Conservation (phyloP, 2,329 filamentous ascomycete genomes). For the Ramichloridium luteum region DNA sequence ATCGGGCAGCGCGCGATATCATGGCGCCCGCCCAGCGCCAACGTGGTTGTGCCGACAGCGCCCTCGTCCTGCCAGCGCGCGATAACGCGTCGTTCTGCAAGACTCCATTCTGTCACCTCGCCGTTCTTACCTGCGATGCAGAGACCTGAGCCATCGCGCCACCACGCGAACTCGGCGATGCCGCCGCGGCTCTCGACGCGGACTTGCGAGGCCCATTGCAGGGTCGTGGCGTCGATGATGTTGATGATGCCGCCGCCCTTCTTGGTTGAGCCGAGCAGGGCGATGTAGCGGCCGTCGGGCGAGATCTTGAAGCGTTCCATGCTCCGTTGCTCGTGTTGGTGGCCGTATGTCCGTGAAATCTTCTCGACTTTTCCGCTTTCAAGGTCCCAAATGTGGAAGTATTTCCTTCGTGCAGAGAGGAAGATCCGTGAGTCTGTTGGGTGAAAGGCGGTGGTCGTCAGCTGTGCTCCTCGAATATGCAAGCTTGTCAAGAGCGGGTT, state of each 20-base stretch:
- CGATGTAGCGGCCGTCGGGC: slow-evolving; percentile 77
- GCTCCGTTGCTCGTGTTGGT: slow-evolving; percentile 67
- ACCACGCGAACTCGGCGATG: slow-evolving; percentile 87
- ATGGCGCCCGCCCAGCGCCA: slow-evolving; percentile 62
- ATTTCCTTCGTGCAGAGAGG: slow-evolving; percentile 74
- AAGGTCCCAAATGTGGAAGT: slow-evolving; percentile 92
- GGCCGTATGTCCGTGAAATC: slow-evolving; percentile 61
- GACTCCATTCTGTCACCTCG: slow-evolving; percentile 79
- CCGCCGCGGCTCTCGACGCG: slow-evolving; percentile 71
- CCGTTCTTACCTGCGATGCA: slow-evolving; percentile 76
- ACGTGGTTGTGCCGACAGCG: slow-evolving; percentile 68
- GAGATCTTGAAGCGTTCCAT: slow-evolving; percentile 88
- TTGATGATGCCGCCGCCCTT: slow-evolving; percentile 87
- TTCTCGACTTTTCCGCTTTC: slow-evolving; percentile 71
- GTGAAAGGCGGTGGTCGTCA: slow-evolving; percentile 73
- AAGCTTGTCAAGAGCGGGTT: slow-evolving; percentile 86
- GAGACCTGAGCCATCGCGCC: slow-evolving; percentile 70
- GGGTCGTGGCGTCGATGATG: slow-evolving; percentile 63
- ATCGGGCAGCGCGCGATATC: slow-evolving; percentile 42
- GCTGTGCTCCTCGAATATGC: slow-evolving; percentile 71
- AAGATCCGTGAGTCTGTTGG: slow-evolving; percentile 63
- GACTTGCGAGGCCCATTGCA: slow-evolving; percentile 78
- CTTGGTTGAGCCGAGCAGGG: slow-evolving; percentile 61
- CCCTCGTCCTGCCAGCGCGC: slow-evolving; percentile 85
- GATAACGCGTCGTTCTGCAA: slow-evolving; percentile 55